These are phyloP conservation scores for Daldinia sp. DNA, from an alignment of 2,329 filamentous ascomycete species.

Conservation along the genomic window DNA sequence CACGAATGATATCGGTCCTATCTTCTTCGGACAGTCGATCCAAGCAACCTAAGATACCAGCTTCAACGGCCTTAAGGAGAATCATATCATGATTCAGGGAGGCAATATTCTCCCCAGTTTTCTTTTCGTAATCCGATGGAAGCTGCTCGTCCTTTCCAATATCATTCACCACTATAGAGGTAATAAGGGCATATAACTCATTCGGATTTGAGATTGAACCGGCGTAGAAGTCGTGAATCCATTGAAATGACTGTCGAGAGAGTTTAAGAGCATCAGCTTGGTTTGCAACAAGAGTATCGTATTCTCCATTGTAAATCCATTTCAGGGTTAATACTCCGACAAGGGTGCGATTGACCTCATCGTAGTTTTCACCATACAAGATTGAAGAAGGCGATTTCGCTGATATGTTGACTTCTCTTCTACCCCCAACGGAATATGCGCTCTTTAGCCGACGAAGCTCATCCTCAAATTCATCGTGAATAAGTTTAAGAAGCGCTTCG, in stretches of 20 bases:
- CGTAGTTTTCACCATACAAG: constrained; percentile 51
- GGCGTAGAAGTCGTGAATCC: constrained; percentile 46
- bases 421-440: constrained; percentile 46
- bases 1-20: constrained; percentile 49
- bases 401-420: constrained; percentile 13
- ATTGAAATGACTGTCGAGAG: constrained; percentile 48
- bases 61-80: constrained; percentile 48
- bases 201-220: constrained; percentile 31
- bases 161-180: constrained; percentile 54
- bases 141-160: constrained; percentile 54
- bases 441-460: constrained; percentile 51
- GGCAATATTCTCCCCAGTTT: constrained; percentile 42
- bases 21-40: constrained; percentile 43
- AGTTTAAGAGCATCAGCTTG: constrained; percentile 47
- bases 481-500: constrained; percentile 43
- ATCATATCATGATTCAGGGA: constrained; percentile 51
- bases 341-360: constrained; percentile 57
- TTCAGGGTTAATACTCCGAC: constrained; percentile 53
- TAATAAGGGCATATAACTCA: constrained; percentile 51
- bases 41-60: constrained; percentile 49
- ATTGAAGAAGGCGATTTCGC: constrained; percentile 47
- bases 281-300: constrained; percentile 49
- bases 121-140: constrained; percentile 36
- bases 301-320: constrained; percentile 54
- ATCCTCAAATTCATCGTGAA: constrained; percentile 45